Evolutionary conservation across 164 flowering plant genomes (phyloP), one percentile per base, ranked within the genome.

Genomic region (Chloranthus sessilifolius): DNA sequence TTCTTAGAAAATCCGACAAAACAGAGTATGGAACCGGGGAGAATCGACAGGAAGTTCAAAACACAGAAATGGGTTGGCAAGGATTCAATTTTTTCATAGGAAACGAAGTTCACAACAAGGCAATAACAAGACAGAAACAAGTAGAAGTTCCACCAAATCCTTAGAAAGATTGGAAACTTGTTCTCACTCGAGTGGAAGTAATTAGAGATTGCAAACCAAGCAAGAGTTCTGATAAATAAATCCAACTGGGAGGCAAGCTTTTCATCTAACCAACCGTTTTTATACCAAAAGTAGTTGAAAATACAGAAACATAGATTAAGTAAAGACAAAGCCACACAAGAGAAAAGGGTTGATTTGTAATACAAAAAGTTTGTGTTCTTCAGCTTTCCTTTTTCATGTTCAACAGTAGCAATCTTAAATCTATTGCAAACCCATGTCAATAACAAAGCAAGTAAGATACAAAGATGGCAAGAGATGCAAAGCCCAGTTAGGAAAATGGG

Each of bases 111-210:
- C 27, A 67, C 36, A 26, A 70, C 72, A 35, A 82, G 47, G 43
- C 59, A 68, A 58, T 58, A 85, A 64, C 70, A 68, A 30, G 81
- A 82, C 4, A 71, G 12, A 7, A 57, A 35, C 20, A 76, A 47
- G 63, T 65, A 78, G 19, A 72, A 58, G 2, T 64, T 71, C 81
- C 79, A 80, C 86, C 83, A 85, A 25, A 76, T 40, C 51, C 80
- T 76, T 50, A 82, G 56, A 7, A 65, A 36, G 41, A 63, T 3
- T 0, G 42, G 42, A n/a, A 38, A 7, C 42, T 20, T 9, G n/a
- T 38, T 38, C 19, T 20, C n/a, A n/a, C n/a, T n/a, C n/a, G n/a
- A n/a, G n/a, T n/a, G n/a, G n/a, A n/a, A n/a, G n/a, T n/a, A n/a
- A n/a, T n/a, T n/a, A n/a, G n/a, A n/a, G n/a, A n/a, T n/a, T n/a